Evolutionary conservation across 768 basidiomycete genomes (phyloP).

Genomic region (Rhizopogon vesiculosus): DNA sequence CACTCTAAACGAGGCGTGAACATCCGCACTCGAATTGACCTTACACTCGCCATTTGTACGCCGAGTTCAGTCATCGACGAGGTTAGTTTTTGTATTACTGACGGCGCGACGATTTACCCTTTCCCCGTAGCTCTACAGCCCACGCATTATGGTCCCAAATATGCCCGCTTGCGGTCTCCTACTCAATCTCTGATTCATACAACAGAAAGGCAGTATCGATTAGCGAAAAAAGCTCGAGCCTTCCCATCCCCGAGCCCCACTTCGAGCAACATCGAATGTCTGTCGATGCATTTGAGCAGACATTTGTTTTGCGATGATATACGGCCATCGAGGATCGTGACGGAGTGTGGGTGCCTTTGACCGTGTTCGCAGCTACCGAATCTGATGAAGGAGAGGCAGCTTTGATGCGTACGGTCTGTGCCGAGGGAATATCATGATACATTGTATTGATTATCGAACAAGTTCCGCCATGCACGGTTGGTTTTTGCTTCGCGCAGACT

Average conservation of each 20-base stretch:
- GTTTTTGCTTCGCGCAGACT: too few species aligned
- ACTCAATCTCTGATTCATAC: constrained; percentile 77
- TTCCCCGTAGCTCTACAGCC: constrained; percentile 76
- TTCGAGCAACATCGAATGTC: constrained; percentile 61
- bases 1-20: constrained; percentile 64
- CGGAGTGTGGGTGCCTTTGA: constrained; percentile 55
- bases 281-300: constrained; percentile 81
- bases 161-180: constrained; percentile 90
- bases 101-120: too few species aligned
- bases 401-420: constrained; percentile 76
- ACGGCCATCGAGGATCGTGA: constrained; percentile 77
- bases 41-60: constrained; percentile 33
- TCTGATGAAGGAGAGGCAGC: constrained; percentile 29
- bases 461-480: too few species aligned
- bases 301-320: constrained; percentile 81
- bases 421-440: too few species aligned
- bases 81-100: constrained; percentile 7
- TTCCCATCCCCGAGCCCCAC: constrained; percentile 42
- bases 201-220: constrained; percentile 50
- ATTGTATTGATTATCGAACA: too few species aligned
- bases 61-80: constrained; percentile 27
- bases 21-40: constrained; percentile 81
- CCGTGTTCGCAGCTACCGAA: neutral
- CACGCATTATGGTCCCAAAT: constrained; percentile 78
- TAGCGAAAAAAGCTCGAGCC: constrained; percentile 41